Conservation (phyloP, 2,329 filamentous ascomycete species). For the Camptophora hylomeconis region DNA sequence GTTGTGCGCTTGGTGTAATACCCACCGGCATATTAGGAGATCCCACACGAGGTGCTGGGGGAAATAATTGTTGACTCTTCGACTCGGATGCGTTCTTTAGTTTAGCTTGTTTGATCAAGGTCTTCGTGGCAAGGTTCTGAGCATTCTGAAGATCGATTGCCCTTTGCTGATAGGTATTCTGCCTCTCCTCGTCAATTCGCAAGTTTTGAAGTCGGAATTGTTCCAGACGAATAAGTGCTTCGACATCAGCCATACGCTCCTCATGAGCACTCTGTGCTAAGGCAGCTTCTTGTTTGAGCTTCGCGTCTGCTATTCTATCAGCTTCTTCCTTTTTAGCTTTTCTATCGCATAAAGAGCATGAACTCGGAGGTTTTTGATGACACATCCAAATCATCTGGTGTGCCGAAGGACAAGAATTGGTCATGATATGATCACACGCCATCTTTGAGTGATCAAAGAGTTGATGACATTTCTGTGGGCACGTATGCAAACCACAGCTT, state of each 20-base stretch:
- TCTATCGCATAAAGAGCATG: conserved; percentile 38
- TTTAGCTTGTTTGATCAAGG: conserved; percentile 4
- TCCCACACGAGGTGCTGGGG: background rate
- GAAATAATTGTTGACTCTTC: background rate
- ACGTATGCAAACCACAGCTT: conserved; percentile 46
- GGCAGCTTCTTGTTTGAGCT: conserved; percentile 21
- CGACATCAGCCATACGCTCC: conserved; percentile 15
- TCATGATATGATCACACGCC: conserved; percentile 30
- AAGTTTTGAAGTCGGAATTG: conserved; percentile 13
- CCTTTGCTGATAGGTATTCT: conserved; percentile 6
- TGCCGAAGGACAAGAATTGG: conserved; percentile 36
- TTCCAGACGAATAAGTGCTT: conserved; percentile 17
- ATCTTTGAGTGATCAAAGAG: conserved; percentile 46
- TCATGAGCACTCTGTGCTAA: conserved; percentile 9
- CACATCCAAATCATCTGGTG: conserved; percentile 42
- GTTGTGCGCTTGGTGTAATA: conserved; percentile 25
- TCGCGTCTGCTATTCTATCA: conserved; percentile 32
- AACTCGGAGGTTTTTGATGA: conserved; percentile 20
- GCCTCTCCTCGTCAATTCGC: conserved; percentile 13
- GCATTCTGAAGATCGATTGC: conserved; percentile 8
- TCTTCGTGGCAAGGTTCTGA: conserved; percentile 3
- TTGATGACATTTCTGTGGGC: conserved; percentile 49
- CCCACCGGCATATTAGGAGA: conserved; percentile 3
- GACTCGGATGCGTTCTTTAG: background rate
- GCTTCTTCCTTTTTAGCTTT: conserved; percentile 29